Conservation (phyloP, 2,329 filamentous ascomycete species). For the Cadophora sp. region DNA sequence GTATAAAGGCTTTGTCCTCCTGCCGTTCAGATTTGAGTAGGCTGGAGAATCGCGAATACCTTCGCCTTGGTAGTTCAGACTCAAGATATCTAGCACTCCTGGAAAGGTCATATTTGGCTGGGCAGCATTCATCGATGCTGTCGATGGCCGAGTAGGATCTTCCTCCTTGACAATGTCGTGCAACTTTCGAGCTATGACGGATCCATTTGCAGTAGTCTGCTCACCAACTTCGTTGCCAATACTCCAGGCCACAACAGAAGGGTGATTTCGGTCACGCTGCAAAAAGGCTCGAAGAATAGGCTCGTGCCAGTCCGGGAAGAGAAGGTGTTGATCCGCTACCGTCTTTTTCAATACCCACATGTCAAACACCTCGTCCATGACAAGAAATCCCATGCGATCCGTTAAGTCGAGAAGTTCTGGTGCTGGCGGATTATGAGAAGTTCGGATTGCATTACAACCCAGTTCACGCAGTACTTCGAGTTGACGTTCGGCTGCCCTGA, state of each 20-base stretch:
- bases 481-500: slow-evolving; percentile 55
- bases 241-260: slow-evolving; percentile 59
- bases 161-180: slow-evolving; percentile 44
- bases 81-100: slow-evolving; percentile 53
- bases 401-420: slow-evolving; percentile 57
- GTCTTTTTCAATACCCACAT: slow-evolving; percentile 55
- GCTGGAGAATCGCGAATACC: no score
- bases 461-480: slow-evolving; percentile 56
- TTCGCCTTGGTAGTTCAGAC: slow-evolving; percentile 63
- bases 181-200: slow-evolving; percentile 32
- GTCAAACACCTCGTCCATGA: slow-evolving; percentile 62
- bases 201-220: slow-evolving; percentile 51
- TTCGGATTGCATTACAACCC: slow-evolving; percentile 57
- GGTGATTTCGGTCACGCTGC: slow-evolving; percentile 61
- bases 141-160: slow-evolving; percentile 54
- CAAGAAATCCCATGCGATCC: slow-evolving; percentile 56
- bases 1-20: slow-evolving; percentile 48
- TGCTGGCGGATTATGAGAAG: slow-evolving; percentile 60
- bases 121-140: slow-evolving; percentile 55
- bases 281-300: slow-evolving; percentile 57
- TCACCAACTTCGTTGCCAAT: slow-evolving; percentile 61
- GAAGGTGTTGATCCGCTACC: slow-evolving; percentile 55
- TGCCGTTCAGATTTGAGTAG: no score
- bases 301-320: slow-evolving; percentile 61
- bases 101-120: slow-evolving; percentile 49